Evolutionary conservation across 139 green algal species (phyloP), one percentile per base, ranked within the genome.

Genomic region (Chlamydomonas sp.): DNA sequence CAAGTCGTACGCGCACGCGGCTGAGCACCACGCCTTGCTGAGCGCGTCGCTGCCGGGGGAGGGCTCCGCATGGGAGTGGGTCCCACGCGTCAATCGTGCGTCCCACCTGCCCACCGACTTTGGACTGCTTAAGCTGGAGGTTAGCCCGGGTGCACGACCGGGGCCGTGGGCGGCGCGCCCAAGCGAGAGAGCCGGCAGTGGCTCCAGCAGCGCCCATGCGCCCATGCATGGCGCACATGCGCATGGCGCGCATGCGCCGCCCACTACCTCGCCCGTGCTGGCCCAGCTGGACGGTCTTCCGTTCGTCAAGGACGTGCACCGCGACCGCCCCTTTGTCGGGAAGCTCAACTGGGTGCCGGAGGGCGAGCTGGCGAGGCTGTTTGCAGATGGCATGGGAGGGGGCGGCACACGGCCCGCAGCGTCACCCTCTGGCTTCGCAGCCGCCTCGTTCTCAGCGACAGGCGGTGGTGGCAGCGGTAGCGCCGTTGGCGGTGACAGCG

Each of bases 41-140:
- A 2, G 13, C 1, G 26, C 38, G 13, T 62, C 70, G 1, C 67
- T 88, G 29, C 26, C 47, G 8, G 22, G n/a, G 26, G 10, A 72
- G 16, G 29, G 26, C 5, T 29, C 31, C 3, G 50, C 10, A 22
- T 94, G 86, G 88, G 24, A 66, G 1, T 95, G 87, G 85, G 31
- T 93, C 16, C 61, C 73, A 1, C 77, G 90, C 4, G 26, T 76
- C 28, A 95, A 95, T 73, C 29, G 73, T 28, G 90, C 87, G 3
- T 47, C 64, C 0, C 16, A 31, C 20, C 80, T 78, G 57, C 88
- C 90, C 6, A 96, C 90, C 35, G 90, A 96, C 67, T 96, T 96
- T 80, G 89, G 70, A 0, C 59, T 96, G 54, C 3, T 96, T 16
- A 24, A 38, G 3, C 10, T 65, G 6, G 38, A 13, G 63, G 62